Evolutionary conservation across 345 rosid genomes (phyloP), one percentile per base, ranked within the genome.

Genomic region (Eucalyptus tenuipes): DNA sequence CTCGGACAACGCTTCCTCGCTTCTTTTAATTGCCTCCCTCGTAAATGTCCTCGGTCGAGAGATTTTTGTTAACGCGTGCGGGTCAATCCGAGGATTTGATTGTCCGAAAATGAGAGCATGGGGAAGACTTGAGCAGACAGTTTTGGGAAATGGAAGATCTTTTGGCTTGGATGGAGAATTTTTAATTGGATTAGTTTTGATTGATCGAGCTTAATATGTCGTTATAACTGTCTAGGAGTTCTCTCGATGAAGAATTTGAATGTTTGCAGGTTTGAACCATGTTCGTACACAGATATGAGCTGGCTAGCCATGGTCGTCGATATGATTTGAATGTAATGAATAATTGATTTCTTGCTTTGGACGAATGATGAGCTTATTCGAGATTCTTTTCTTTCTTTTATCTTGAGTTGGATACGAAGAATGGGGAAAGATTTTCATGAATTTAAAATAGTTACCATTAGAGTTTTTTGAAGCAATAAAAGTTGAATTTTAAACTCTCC

Each of bases 241-340:
- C 42, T 71, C 27, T 31, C 10, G 13, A 31, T 0, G 13, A 37
- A 10, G 14, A 40, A 71, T 71, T 10, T 18, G 14, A 71, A 40
- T 3, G 1, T 2, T 0, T 18, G 15, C 3, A 3, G 4, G 7
- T 75, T 13, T 2, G 2, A 75, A 22, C 15, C 82, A 3, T 40
- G 8, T 3, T 3, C 2, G 3, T 71, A 20, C 1, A 10, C 13
- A 18, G 2, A 37, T 8, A 12, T 37, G 8, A 18, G 3, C 13
- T 10, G 0, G 4, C 2, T 18, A 37, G 2, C 5, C 40, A 37
- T 3, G 9, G 1, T 37, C 2, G 0, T 3, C 5, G 3, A 10
- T 37, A 20, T 40, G 4, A 37, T 10, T 18, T 18, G 14, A 3
- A 71, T 20, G 13, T 9, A 18, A 3, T 0, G 7, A 37, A 10